Conservation (phyloP, 1,284 basidiomycete genomes). For the Leccinum pallidistipes region DNA sequence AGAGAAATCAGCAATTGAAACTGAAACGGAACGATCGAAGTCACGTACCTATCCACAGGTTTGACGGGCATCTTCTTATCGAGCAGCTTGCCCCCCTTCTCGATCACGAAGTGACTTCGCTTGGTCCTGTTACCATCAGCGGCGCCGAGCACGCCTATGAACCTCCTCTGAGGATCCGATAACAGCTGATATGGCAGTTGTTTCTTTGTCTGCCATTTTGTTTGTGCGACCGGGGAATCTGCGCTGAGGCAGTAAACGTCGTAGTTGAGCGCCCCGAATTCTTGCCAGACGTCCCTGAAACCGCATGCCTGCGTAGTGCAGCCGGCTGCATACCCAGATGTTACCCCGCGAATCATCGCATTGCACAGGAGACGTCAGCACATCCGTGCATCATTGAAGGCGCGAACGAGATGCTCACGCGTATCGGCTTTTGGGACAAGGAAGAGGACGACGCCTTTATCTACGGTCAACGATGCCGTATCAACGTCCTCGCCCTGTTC, state of each 20-base stretch:
- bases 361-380: background rate
- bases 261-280: constrained; percentile 71
- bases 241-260: constrained; percentile 86
- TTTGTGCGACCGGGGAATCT: constrained; percentile 77
- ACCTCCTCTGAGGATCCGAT: constrained; percentile 79
- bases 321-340: constrained; percentile 54
- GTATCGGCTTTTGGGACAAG: constrained; percentile 85
- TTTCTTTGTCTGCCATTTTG: constrained; percentile 86
- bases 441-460: constrained; percentile 83
- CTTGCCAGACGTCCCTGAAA: constrained; percentile 79
- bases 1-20: background rate
- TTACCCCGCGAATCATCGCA: background rate
- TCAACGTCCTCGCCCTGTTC: constrained; percentile 75
- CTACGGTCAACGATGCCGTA: constrained; percentile 55
- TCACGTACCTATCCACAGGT: constrained; percentile 70
- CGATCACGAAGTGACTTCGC: constrained; percentile 90
- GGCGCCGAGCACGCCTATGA: constrained; percentile 84
- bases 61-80: constrained; percentile 84
- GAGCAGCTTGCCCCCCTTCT: constrained; percentile 82
- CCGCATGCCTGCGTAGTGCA: constrained; percentile 90
- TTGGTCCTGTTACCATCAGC: constrained; percentile 80
- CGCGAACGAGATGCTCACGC: constrained; percentile 47
- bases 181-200: constrained; percentile 82
- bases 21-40: too few relatives aligned
- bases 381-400: background rate